phyloP scores from a whole-genome alignment of 169 alveolate species.

The Plasmodium reichenowi region DNA sequence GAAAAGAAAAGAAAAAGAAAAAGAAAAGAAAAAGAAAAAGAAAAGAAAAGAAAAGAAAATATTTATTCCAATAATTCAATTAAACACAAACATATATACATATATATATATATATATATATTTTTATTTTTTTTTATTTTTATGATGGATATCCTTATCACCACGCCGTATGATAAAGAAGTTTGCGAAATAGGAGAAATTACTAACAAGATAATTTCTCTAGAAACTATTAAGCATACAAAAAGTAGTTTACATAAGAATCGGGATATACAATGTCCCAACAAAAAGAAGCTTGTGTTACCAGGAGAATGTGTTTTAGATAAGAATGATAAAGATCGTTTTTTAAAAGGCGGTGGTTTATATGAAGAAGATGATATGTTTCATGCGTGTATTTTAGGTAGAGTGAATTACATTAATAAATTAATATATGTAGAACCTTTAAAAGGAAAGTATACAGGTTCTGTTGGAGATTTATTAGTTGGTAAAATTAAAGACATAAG shows the following conservation, averaged over 20 bases:
- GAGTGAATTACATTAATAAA: conserved; percentile 84
- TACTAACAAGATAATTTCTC: conserved; percentile 38
- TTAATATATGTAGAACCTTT: conserved; percentile 89
- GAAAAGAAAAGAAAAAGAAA: too few species aligned
- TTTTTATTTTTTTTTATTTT: too few species aligned
- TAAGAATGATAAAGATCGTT: conserved; percentile 53
- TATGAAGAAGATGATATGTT: conserved; percentile 65
- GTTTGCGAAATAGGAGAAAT: conserved; percentile 67
- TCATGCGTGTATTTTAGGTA: conserved; percentile 66
- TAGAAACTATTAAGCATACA: conserved; percentile 52
- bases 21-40: too few species aligned
- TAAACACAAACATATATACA: too few species aligned
- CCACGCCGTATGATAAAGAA: conserved; percentile 75
- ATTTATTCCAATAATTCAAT: too few species aligned
- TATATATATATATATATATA: too few species aligned
- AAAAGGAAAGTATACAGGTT: conserved; percentile 87
- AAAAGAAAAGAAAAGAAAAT: too few species aligned
- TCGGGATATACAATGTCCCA: conserved; percentile 44
- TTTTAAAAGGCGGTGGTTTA: conserved; percentile 74
- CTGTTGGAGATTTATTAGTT: conserved; percentile 90
- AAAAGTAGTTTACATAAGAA: conserved; percentile 19
- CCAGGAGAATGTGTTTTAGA: conserved; percentile 75
- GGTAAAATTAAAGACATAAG: conserved; percentile 87
- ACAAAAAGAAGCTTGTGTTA: conserved; percentile 62
- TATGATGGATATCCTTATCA: conserved; percentile 57